phyloP scores from a whole-genome alignment of 768 basidiomycete species.

The Tulasnella sp. region DNA sequence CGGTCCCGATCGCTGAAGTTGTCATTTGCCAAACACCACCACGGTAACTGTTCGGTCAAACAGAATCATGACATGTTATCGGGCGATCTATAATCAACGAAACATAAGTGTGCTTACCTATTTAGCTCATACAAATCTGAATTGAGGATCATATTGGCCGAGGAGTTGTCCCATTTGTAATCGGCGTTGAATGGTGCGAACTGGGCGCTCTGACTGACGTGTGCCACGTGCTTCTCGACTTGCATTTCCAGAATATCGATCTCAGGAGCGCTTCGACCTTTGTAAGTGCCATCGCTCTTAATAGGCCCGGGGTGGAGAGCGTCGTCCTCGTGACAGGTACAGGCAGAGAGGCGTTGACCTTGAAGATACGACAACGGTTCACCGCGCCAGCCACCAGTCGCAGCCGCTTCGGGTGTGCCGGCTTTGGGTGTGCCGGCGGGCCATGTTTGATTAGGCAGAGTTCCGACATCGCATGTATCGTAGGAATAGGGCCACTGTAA shows the following conservation, averaged over 20 bases:
- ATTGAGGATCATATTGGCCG: conserved; percentile 48
- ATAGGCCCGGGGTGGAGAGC: conserved; percentile 77
- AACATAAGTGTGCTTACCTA: conserved; percentile 33
- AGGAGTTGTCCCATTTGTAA: conserved; percentile 59
- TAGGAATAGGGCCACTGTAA: conserved; percentile 30
- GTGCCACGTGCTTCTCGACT: conserved; percentile 24
- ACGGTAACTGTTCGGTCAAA: conserved; percentile 26
- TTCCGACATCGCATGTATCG: conserved; percentile 84
- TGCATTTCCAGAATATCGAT: conserved; percentile 80
- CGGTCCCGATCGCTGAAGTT: conserved; percentile 53
- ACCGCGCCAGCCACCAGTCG: conserved; percentile 18
- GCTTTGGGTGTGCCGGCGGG: conserved; percentile 31
- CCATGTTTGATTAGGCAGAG: conserved; percentile 75
- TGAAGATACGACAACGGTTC: conserved; percentile 68
- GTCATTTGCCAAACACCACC: conserved; percentile 80
- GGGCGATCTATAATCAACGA: conserved; percentile 7
- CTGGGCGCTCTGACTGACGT: conserved; percentile 79
- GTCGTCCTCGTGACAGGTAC: conserved; percentile 79
- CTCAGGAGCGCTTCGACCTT: conserved; percentile 76
- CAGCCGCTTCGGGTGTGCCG: conserved; percentile 11
- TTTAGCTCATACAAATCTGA: conserved; percentile 42
- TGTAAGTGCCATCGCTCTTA: conserved; percentile 62
- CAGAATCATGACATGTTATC: conserved; percentile 19
- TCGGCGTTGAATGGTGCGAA: conserved; percentile 56
- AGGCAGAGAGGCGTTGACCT: conserved; percentile 76